Evolutionary conservation across 2,329 filamentous ascomycete genomes (phyloP), one percentile per base, ranked within the genome.

Genomic region (Bipolaris cookei): DNA sequence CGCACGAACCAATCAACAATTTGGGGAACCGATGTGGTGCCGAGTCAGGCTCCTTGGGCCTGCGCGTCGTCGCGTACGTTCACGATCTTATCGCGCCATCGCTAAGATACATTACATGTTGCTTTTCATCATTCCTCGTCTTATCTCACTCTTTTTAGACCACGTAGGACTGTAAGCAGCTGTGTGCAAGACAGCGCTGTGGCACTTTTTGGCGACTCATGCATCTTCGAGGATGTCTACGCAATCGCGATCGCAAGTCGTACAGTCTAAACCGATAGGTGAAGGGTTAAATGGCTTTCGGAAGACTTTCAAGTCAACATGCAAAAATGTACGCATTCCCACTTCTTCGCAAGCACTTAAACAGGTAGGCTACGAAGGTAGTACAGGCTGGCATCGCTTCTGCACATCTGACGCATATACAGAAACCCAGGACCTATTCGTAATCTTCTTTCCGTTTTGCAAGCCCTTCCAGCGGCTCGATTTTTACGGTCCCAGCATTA

Each of bases 201-300:
- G 23, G 43, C n/a, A 46, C n/a, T 39, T 34, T 21, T 50, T 50
- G 16, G 47, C 16, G 10, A 10, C 46, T 49, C 3, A 49, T 42
- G 38, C 11, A 37, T 50, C 25, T 32, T 32, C 25, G 25, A 51
- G 38, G 3, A 62, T 62, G 43, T 38, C 60, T 14, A 44, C 43
- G 30, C n/a, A 34, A 48, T 58, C 38, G 13, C 30, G 32, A 23
- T 58, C 35, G n/a, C 13, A 55, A 23, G 39, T 60, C 43, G 38
- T 60, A 41, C 8, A 60, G 34, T 44, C 54, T 38, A 60, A 58
- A 37, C 57, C 37, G 8, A 60, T 62, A 45, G 48, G 54, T 38
- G 35, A 60, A 54, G 47, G 41, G 41, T 30, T 63, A 30, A 34
- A 61, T 55, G 25, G 32, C 37, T 60, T 60, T 60, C 38, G 57